Conservation (phyloP, 139 green algal genomes). For the Picochlorum sp. region DNA sequence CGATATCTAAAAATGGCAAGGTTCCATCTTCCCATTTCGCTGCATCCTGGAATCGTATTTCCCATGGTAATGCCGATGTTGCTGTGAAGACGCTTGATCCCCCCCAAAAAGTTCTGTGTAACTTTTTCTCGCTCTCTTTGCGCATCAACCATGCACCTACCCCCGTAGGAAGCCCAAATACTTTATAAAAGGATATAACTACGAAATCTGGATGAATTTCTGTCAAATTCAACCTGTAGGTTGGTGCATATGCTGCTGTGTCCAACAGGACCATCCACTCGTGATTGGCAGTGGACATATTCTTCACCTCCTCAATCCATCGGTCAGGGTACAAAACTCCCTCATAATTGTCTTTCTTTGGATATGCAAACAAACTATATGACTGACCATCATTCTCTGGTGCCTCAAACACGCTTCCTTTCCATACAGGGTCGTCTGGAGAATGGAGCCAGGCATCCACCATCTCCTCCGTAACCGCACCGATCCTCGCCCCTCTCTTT, state of each 20-base stretch:
- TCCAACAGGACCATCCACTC: constrained; percentile 76
- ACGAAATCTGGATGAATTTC: constrained; percentile 66
- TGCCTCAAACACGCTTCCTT: constrained; percentile 17
- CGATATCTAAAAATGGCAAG: constrained; percentile 58
- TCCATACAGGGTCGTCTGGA: neutral
- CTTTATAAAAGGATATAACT: constrained; percentile 89
- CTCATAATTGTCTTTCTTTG: constrained; percentile 81
- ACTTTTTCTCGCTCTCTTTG: constrained; percentile 29
- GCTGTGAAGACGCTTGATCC: constrained; percentile 64
- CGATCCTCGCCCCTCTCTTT: constrained; percentile 11
- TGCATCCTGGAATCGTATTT: constrained; percentile 31
- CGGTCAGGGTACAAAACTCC: constrained; percentile 40
- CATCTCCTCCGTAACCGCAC: neutral
- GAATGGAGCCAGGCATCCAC: neutral
- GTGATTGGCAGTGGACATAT: neutral
- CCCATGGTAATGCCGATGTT: constrained; percentile 34
- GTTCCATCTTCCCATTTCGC: constrained; percentile 82
- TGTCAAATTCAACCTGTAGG: constrained; percentile 63
- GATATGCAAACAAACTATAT: constrained; percentile 56
- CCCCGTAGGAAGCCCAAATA: constrained; percentile 71
- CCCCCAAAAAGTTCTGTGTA: constrained; percentile 61
- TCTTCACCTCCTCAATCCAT: constrained; percentile 21
- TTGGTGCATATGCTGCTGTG: constrained; percentile 72
- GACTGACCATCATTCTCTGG: constrained; percentile 18
- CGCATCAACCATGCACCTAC: constrained; percentile 75